A percentile compares a stretch with the other conserved stretches of the same genome.
Conservation (phyloP, 805 yeast genomes). For the Nematodospora valgi region DNA sequence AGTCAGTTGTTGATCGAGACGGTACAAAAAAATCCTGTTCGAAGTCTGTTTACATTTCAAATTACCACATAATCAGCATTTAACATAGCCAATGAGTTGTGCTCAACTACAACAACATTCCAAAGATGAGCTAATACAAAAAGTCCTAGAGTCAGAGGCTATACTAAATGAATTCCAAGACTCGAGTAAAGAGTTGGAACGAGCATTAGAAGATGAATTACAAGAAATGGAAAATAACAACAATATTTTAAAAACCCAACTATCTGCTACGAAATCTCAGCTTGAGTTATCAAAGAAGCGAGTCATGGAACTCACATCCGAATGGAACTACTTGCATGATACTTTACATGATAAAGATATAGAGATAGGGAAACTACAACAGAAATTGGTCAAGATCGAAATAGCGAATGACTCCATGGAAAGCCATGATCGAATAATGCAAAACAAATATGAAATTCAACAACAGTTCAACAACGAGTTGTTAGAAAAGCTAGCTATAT, state of each 20-base stretch:
- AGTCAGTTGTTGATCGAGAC: too few relatives aligned
- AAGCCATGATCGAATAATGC: constrained; percentile 33
- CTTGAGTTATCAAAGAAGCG: constrained; percentile 1
- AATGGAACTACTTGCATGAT: constrained; percentile 16
- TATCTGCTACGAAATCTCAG: not conserved
- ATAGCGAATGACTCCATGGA: constrained; percentile 42
- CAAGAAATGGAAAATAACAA: constrained; percentile 26
- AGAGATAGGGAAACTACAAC: constrained; percentile 21
- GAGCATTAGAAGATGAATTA: constrained; percentile 42
- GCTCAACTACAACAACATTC: constrained; percentile 4
- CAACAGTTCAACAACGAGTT: constrained; percentile 40
- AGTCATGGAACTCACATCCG: constrained; percentile 13
- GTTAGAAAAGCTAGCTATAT: constrained; percentile 38
- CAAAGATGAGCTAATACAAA: constrained; percentile 9
- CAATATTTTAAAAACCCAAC: not conserved
- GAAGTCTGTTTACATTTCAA: constrained; percentile 3
- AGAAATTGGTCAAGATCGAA: constrained; percentile 36
- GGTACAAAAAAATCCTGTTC: too few relatives aligned
- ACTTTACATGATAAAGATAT: constrained; percentile 20
- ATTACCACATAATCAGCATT: not conserved
- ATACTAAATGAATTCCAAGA: constrained; percentile 42
- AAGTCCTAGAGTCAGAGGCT: constrained; percentile 31
- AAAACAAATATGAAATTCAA: constrained; percentile 29
- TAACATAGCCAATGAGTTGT: not conserved
- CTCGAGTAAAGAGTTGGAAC: constrained; percentile 42